phyloP scores from a whole-genome alignment of 2,329 filamentous ascomycete genomes.

The Neopestalotiopsis rosae region DNA sequence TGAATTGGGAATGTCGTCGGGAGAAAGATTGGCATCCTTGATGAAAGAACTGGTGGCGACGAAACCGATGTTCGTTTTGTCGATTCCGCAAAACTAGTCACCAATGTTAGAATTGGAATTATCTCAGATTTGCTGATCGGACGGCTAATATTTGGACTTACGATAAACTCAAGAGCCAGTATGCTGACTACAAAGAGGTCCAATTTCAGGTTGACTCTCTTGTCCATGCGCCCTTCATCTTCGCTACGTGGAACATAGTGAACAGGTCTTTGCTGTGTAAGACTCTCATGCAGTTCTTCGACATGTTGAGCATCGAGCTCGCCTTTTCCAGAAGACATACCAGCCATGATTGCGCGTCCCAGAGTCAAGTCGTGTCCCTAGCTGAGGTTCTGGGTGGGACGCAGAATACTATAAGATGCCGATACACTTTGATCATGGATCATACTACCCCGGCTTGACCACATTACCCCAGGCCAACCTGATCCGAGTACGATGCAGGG shows the following conservation, averaged over 20 bases:
- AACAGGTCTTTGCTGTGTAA: neutral
- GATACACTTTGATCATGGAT: too few relatives aligned
- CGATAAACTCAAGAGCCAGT: constrained; percentile 26
- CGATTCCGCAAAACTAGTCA: constrained; percentile 27
- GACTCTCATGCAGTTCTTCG: constrained; percentile 17
- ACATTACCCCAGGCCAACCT: too few relatives aligned
- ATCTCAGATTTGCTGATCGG: neutral
- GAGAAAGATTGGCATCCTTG: constrained; percentile 26
- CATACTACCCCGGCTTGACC: too few relatives aligned
- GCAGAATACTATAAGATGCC: too few relatives aligned
- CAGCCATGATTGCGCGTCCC: neutral
- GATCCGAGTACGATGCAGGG: too few relatives aligned
- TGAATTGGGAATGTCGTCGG: constrained; percentile 28
- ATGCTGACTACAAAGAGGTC: constrained; percentile 24
- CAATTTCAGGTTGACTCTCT: constrained; percentile 24
- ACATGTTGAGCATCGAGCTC: constrained; percentile 9
- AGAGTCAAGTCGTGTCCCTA: neutral
- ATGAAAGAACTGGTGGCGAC: constrained; percentile 29
- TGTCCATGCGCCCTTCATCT: constrained; percentile 23
- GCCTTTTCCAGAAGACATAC: neutral
- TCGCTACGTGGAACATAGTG: constrained; percentile 22
- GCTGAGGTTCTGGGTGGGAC: neutral
- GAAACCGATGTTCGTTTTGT: constrained; percentile 30
- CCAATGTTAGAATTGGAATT: neutral
- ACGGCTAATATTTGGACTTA: neutral